Evolutionary conservation across 2,329 filamentous ascomycete genomes (phyloP).

Genomic region (Fusarium cicatricum): DNA sequence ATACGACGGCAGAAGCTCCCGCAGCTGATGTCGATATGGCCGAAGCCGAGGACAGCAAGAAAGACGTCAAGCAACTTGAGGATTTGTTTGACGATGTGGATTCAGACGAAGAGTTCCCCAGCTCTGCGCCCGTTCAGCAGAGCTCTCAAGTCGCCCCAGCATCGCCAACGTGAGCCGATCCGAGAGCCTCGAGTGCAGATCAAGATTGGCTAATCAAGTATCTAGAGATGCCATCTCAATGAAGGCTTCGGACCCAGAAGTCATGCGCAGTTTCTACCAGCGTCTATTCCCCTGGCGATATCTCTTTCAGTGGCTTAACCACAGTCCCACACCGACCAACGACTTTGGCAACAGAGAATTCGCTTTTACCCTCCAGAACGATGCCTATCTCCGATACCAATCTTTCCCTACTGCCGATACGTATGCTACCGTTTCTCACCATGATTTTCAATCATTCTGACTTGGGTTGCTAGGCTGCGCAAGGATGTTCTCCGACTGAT

Average conservation of each 20-base stretch:
- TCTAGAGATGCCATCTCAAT: slow-evolving; percentile 48
- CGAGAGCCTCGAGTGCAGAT: neutral
- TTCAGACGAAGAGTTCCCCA: slow-evolving; percentile 69
- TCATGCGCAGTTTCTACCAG: slow-evolving; percentile 94
- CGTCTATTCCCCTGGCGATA: slow-evolving; percentile 94
- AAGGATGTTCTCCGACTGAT: slow-evolving; percentile 91
- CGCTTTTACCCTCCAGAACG: slow-evolving; percentile 91
- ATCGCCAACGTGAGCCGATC: slow-evolving; percentile 53
- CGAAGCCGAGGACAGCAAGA: slow-evolving; percentile 46
- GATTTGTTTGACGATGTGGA: slow-evolving; percentile 67
- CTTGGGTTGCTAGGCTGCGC: slow-evolving; percentile 66
- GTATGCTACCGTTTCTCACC: slow-evolving; percentile 44
- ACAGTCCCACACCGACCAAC: slow-evolving; percentile 82
- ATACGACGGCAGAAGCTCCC: slow-evolving; percentile 21
- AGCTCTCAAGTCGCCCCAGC: slow-evolving; percentile 54
- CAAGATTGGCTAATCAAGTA: slow-evolving; percentile 10
- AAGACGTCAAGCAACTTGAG: slow-evolving; percentile 61
- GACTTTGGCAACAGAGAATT: slow-evolving; percentile 97
- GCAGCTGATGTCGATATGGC: slow-evolving; percentile 34
- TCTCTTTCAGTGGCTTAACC: slow-evolving; percentile 98
- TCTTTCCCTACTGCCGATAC: slow-evolving; percentile 65
- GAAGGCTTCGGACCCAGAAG: slow-evolving; percentile 75
- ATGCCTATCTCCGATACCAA: slow-evolving; percentile 92
- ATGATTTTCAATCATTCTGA: neutral
- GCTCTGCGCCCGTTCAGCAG: slow-evolving; percentile 53